Percentiles rank a stretch among this genome's conserved stretches.
phyloP scores from a whole-genome alignment of 2,329 filamentous ascomycete species.

The Colletotrichum gloeosporioides region DNA sequence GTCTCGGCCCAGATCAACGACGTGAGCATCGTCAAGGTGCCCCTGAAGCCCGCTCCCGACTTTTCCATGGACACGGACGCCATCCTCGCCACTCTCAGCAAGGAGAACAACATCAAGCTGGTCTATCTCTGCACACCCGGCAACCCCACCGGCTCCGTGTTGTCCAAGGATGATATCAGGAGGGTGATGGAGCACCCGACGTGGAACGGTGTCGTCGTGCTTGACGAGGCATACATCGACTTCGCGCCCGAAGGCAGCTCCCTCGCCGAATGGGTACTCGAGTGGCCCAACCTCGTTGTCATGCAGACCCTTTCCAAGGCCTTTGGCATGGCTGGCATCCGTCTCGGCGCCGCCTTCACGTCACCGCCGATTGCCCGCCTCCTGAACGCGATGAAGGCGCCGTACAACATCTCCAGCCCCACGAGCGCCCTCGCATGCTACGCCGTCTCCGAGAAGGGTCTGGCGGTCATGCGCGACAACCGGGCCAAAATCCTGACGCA shows the following conservation, averaged over 20 bases:
- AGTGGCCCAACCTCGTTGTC: constrained; percentile 95
- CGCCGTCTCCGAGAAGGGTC: constrained; percentile 70
- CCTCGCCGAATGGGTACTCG: constrained; percentile 87
- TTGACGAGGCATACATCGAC: constrained; percentile 97
- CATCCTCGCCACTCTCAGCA: constrained; percentile 69
- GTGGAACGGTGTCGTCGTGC: constrained; percentile 93
- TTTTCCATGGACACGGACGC: constrained; percentile 78
- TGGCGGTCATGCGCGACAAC: constrained; percentile 76
- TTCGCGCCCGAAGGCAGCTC: constrained; percentile 80
- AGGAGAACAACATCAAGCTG: constrained; percentile 74
- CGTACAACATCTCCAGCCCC: constrained; percentile 92
- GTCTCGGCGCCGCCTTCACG: constrained; percentile 86
- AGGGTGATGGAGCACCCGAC: constrained; percentile 81
- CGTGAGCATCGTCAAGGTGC: constrained; percentile 84
- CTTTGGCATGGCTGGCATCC: constrained; percentile 93
- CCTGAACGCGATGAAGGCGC: constrained; percentile 92
- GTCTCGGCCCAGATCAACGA: constrained; percentile 97
- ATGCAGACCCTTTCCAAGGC: constrained; percentile 99
- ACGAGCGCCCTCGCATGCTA: constrained; percentile 81
- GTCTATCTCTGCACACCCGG: constrained; percentile 94
- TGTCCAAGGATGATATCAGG: constrained; percentile 77
- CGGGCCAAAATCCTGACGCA: constrained; percentile 74
- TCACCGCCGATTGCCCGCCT: constrained; percentile 75
- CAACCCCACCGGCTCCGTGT: constrained; percentile 85
- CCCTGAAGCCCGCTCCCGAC: constrained; percentile 71